Conservation (phyloP, 805 yeast genomes). For the Cyberlindnera xishuangbannaensis region DNA sequence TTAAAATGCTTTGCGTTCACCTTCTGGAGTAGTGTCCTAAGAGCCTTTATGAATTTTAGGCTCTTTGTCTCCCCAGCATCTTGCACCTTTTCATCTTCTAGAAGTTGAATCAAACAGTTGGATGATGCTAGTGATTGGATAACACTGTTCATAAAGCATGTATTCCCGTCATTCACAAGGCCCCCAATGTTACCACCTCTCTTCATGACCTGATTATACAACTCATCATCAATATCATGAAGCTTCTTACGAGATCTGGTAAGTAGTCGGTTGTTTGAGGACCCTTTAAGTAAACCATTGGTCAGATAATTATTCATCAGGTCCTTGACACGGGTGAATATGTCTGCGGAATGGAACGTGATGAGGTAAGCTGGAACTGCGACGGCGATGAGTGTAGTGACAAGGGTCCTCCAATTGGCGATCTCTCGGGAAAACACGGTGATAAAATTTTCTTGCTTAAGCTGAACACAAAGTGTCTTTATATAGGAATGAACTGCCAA, state of each 20-base stretch:
- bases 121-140: constrained; percentile 79
- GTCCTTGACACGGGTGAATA: constrained; percentile 1
- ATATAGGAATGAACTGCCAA: constrained; percentile 1
- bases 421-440: constrained; percentile 11
- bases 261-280: neutral
- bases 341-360: constrained; percentile 1
- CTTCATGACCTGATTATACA: constrained; percentile 34
- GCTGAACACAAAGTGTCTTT: neutral
- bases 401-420: constrained; percentile 9
- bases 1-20: constrained; percentile 52
- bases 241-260: neutral
- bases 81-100: constrained; percentile 34
- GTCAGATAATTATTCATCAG: constrained; percentile 6
- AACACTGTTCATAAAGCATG: constrained; percentile 92
- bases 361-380: constrained; percentile 8
- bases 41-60: constrained; percentile 46
- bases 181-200: constrained; percentile 82
- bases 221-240: constrained; percentile 10
- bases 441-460: constrained; percentile 1
- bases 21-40: constrained; percentile 45
- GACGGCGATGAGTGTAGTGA: constrained; percentile 7
- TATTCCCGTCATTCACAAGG: constrained; percentile 82
- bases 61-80: constrained; percentile 17
- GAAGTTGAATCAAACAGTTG: constrained; percentile 48
- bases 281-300: neutral